A percentile compares a stretch with the other conserved stretches of the same genome.
These are phyloP conservation scores for Neoarthrinium moseri DNA, from an alignment of 2,329 filamentous ascomycete genomes.

Conservation along the genomic window DNA sequence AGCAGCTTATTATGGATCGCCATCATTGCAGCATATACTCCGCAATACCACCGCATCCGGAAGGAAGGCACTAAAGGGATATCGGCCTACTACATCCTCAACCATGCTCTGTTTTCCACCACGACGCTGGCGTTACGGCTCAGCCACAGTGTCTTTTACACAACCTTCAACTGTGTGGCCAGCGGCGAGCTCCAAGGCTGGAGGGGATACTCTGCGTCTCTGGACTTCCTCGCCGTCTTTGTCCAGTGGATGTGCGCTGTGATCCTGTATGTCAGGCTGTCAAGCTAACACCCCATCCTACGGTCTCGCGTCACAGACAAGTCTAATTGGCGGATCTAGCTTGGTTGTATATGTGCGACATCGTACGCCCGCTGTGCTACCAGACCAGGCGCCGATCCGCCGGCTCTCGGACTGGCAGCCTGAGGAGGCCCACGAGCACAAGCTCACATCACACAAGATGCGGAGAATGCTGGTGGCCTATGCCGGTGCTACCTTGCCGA, in stretches of 20 bases:
- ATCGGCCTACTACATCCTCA: constrained; percentile 14
- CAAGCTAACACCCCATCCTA: no score
- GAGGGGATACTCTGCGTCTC: constrained; percentile 11
- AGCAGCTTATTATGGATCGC: constrained; percentile 9
- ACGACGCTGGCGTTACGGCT: constrained; percentile 12
- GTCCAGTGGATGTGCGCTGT: constrained; percentile 13
- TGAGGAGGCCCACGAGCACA: constrained; percentile 11
- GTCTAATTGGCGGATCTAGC: neutral
- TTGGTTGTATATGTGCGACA: constrained; percentile 10
- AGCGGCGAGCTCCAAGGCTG: constrained; percentile 10
- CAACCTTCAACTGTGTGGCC: constrained; percentile 9
- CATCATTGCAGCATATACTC: constrained; percentile 11
- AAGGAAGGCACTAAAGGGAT: constrained; percentile 11
- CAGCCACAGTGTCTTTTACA: constrained; percentile 12
- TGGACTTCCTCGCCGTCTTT: constrained; percentile 11
- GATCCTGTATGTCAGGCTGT: constrained; percentile 4
- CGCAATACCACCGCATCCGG: constrained; percentile 7
- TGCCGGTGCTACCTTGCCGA: constrained; percentile 4
- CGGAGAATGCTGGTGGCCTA: constrained; percentile 5
- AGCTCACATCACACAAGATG: constrained; percentile 11
- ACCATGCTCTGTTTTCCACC: constrained; percentile 13
- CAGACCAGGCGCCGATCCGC: constrained; percentile 10
- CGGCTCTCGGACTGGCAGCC: constrained; percentile 12
- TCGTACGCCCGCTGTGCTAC: constrained; percentile 8
- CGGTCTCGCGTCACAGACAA: neutral